These are phyloP conservation scores for Acer saccharum DNA, from an alignment of 345 rosid species.

Conservation along the genomic window DNA sequence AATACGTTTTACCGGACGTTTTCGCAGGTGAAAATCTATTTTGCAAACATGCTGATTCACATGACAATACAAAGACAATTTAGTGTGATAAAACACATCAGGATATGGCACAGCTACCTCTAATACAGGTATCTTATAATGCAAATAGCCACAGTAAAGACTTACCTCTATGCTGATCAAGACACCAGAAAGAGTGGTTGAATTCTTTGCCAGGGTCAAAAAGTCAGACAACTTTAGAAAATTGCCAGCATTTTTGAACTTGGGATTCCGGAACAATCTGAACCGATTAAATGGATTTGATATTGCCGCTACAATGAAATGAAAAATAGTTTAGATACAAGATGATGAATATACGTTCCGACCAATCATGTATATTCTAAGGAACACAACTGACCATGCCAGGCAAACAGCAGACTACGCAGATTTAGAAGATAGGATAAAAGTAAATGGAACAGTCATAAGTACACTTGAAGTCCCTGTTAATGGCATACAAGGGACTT, in stretches of 20 bases:
- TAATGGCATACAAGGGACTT: background rate
- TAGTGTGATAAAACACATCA: background rate
- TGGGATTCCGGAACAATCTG: conserved; percentile 59
- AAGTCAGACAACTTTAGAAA: conserved; percentile 59
- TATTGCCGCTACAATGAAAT: conserved; percentile 54
- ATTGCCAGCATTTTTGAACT: conserved; percentile 43
- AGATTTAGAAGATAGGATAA: background rate
- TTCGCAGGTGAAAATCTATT: no score
- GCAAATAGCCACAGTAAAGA: conserved; percentile 12
- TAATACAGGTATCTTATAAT: background rate
- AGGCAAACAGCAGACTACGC: conserved; percentile 4
- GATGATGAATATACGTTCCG: background rate
- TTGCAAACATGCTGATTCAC: background rate
- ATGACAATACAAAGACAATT: no score
- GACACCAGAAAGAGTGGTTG: conserved; percentile 72
- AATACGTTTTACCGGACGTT: no score
- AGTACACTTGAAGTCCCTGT: background rate
- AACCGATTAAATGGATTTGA: conserved; percentile 45
- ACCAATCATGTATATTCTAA: background rate
- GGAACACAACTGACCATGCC: background rate
- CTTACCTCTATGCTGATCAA: conserved; percentile 85
- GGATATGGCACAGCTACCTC: background rate
- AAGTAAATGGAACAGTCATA: background rate
- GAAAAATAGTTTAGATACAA: background rate
- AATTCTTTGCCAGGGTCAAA: conserved; percentile 59